Base-by-base conservation (phyloP, 1,284 basidiomycete genomes). In the Puccinia coronata region DNA sequence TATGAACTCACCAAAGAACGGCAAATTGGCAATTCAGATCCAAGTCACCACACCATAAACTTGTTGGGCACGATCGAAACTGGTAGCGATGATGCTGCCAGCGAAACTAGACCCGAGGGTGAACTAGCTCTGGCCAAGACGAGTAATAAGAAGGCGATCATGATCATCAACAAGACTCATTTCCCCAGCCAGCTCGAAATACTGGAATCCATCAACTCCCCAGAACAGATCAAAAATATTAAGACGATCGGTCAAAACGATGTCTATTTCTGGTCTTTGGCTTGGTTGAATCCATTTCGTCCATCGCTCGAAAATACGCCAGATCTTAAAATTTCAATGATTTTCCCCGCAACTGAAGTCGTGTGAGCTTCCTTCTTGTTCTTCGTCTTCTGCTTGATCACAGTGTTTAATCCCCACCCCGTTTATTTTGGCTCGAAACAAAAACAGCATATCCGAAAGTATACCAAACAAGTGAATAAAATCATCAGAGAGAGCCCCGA, bases 401-500 rank as follows among this genome's bases (percentile, higher is more conserved):
- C 25, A n/a, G n/a, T n/a, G 1, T 47, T 55, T 55, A 4, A 36
- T 43, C 69, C 1, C 47, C 28, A 3, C 49, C 49, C 49, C 36
- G 25, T 67, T 6, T 34, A 23, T 43, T 77, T n/a, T n/a, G n/a
- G n/a, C n/a, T n/a, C n/a, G n/a, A n/a, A n/a, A n/a, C n/a, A n/a
- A n/a, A n/a, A n/a, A n/a, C n/a, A 86, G 83, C 86, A 87, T 53
- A 86, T 87, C 81, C 82, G 83, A 39, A 86, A 96, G 91, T 96
- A 98, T 86, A 91, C 92, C 0, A 89, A 87, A 43, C 96, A 98
- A 86, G 88, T 89, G 23, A 88, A 90, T 1, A 84, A 90, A 51
- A 90, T 98, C 86, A 89, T 98, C 12, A 88, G 87, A 51, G 95
- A 98, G 87, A 95, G 94, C 0, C 92, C 93, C 0, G 89, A 89